Base-by-base conservation (phyloP, 257 asterid species). In the Misopates orontium region DNA sequence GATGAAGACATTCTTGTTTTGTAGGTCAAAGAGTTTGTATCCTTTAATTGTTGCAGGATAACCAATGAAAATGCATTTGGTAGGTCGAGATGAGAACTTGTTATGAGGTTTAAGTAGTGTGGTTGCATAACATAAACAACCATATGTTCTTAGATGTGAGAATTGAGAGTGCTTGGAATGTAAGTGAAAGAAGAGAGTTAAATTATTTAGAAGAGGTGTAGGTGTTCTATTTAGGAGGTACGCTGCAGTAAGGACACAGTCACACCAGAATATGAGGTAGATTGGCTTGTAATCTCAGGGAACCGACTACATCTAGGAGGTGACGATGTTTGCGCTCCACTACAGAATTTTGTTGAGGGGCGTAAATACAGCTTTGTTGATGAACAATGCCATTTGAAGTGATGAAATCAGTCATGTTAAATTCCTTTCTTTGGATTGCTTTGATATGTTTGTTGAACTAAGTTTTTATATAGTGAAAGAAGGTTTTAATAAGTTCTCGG, bases 141-240 rank as follows among this genome's bases (percentile, higher is more conserved):
- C 71, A 66, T 52, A 66, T 0, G 52, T 50, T 36, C 10, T 66
- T 1, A 52, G 15, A 31, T 66, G 19, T 28, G 36, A 28, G 20
- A 1, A 4, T 51, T 7, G n/a, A 0, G 1, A 62, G 71, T 17
- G 0, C 13, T n/a, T 17, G 13, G 14, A 6, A 6, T 42, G 36
- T 24, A 66, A 13, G 8, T n/a, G 1, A 5, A 8, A 7, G 53
- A 24, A 66, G 0, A 62, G 72, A n/a, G 40, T 36, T 6, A 2
- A 6, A 13, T 23, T 13, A 0, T 40, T 4, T 0, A 67, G 17
- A 0, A 36, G 1, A 0, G 31, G 16, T 14, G 64, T 18, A 9
- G 54, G 64, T 6, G 36, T 14, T 2, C 2, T 56, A 14, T 67
- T n/a, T 0, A 67, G 20, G 0, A 67, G 15, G 21, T 51, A 50